phyloP scores from a whole-genome alignment of 2,329 filamentous ascomycete genomes.

The Graphium sp. region DNA sequence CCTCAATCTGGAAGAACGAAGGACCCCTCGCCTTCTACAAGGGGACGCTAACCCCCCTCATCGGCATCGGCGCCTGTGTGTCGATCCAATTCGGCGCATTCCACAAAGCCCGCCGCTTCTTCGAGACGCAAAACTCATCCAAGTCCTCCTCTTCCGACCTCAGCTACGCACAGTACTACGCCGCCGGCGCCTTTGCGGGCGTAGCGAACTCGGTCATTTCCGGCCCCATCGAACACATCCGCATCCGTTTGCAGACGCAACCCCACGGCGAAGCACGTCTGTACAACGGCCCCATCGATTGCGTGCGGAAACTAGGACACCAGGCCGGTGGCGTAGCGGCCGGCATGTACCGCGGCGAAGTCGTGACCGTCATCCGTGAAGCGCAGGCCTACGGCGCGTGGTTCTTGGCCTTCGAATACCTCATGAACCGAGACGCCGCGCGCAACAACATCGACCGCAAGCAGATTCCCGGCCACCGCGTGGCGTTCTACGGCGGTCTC shows the following conservation, averaged over 20 bases:
- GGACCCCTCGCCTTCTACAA: conserved; percentile 94
- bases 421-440: conserved; percentile 80
- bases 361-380: conserved; percentile 75
- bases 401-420: conserved; percentile 89
- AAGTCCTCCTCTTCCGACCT: conserved; percentile 38
- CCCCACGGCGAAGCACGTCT: conserved; percentile 68
- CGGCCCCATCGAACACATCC: conserved; percentile 87
- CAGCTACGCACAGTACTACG: conserved; percentile 75
- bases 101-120: conserved; percentile 73
- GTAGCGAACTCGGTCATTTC: conserved; percentile 80
- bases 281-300: conserved; percentile 77
- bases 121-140: conserved; percentile 61
- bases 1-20: conserved; percentile 73
- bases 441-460: conserved; percentile 61
- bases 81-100: conserved; percentile 98
- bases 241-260: conserved; percentile 91
- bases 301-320: conserved; percentile 64
- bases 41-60: conserved; percentile 82
- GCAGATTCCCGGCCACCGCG: conserved; percentile 67
- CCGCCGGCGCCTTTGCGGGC: conserved; percentile 81
- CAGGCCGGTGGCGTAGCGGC: conserved; percentile 47
- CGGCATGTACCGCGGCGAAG: conserved; percentile 75
- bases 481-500: conserved; percentile 82
- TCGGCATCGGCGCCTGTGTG: conserved; percentile 93
- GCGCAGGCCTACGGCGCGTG: conserved; percentile 89